Evolutionary conservation across 2,329 filamentous ascomycete species (phyloP).

Genomic region (Nigrograna mackinnonii): DNA sequence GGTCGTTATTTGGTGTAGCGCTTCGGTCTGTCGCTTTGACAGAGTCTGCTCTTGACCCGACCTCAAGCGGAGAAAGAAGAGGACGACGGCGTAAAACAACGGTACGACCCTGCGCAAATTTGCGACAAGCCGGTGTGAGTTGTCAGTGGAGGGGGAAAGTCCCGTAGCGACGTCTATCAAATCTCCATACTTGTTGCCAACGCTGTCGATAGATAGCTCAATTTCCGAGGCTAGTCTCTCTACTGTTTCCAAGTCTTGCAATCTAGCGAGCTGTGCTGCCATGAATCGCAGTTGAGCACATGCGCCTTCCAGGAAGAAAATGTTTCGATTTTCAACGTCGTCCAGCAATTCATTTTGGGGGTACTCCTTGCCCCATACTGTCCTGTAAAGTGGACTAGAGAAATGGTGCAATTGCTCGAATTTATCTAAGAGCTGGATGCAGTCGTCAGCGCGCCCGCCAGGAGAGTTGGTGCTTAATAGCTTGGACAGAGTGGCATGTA

Average conservation of each 20-base stretch:
- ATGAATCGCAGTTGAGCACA: slow-evolving; percentile 36
- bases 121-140: slow-evolving; percentile 32
- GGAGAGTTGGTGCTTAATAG: slow-evolving; percentile 14
- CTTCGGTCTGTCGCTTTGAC: slow-evolving; percentile 8
- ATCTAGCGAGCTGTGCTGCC: slow-evolving; percentile 29
- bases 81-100: slow-evolving; percentile 37
- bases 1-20: slow-evolving; percentile 28
- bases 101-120: slow-evolving; percentile 42
- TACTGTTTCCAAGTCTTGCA: slow-evolving; percentile 11
- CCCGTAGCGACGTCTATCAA: slow-evolving; percentile 16
- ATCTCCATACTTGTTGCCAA: slow-evolving; percentile 16
- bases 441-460: too few species aligned
- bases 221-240: slow-evolving; percentile 8
- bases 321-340: slow-evolving; percentile 40
- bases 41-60: slow-evolving; percentile 12
- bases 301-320: slow-evolving; percentile 33
- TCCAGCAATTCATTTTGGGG: slow-evolving; percentile 40
- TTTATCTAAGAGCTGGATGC: slow-evolving; percentile 10
- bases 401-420: slow-evolving; percentile 35
- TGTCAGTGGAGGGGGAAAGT: slow-evolving; percentile 16
- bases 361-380: slow-evolving; percentile 37
- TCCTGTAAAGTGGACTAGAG: slow-evolving; percentile 37
- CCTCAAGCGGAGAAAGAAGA: slow-evolving; percentile 31
- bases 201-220: slow-evolving; percentile 16
- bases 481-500: slow-evolving; percentile 28